These are phyloP conservation scores for Phytophthora niederhauseri DNA, from an alignment of 352 stramenopile species.

Conservation along the genomic window DNA sequence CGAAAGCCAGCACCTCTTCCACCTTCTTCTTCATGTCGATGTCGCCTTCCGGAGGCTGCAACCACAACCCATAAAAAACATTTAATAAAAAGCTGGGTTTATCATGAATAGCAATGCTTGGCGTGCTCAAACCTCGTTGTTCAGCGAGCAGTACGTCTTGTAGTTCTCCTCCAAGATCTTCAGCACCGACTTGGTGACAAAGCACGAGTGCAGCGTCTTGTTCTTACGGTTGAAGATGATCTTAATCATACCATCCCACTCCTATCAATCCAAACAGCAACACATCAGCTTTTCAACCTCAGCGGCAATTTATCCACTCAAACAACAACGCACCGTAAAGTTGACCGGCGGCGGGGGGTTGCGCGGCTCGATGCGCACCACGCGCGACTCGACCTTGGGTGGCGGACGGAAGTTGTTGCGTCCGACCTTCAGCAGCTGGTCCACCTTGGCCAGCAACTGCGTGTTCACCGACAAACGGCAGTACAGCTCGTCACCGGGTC, in stretches of 20 bases:
- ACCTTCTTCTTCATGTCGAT: slow-evolving; percentile 94
- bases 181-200: slow-evolving; percentile 97
- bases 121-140: slow-evolving; percentile 66
- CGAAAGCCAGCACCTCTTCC: slow-evolving; percentile 93
- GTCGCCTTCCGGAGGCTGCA: slow-evolving; percentile 68
- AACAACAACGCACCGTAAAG: slow-evolving; percentile 84
- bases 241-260: slow-evolving; percentile 99
- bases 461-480: slow-evolving; percentile 99
- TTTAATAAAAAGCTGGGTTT: neutral
- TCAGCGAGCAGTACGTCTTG: slow-evolving; percentile 94
- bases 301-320: neutral
- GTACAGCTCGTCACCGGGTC: slow-evolving; percentile 97
- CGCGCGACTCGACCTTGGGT: slow-evolving; percentile 96
- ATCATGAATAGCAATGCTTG: neutral
- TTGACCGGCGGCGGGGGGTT: slow-evolving; percentile 99
- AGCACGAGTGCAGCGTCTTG: slow-evolving; percentile 97
- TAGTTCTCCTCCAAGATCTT: slow-evolving; percentile 97
- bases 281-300: slow-evolving; percentile 10
- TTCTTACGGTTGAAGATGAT: slow-evolving; percentile 99
- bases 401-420: slow-evolving; percentile 99
- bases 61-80: slow-evolving; percentile 2
- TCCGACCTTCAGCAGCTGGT: slow-evolving; percentile 98
- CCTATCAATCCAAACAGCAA: slow-evolving; percentile 41
- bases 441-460: slow-evolving; percentile 98
- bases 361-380: slow-evolving; percentile 97